Evolutionary conservation across 2,329 filamentous ascomycete species (phyloP), one percentile per base, ranked within the genome.

Genomic region (Colletotrichum gigasporum): DNA sequence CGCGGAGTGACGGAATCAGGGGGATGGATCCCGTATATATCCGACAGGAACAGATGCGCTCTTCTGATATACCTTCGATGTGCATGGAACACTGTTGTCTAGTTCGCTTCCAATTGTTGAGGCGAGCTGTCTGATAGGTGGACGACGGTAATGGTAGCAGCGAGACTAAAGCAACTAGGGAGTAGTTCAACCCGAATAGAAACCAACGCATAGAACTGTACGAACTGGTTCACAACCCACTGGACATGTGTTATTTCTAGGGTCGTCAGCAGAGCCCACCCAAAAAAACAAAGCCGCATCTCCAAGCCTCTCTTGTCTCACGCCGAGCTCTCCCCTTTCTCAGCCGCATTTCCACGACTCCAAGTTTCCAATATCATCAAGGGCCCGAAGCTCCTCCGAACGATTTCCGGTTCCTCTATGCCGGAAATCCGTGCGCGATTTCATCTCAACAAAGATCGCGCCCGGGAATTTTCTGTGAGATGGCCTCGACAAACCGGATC

Each of bases 101-200:
- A 28, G 41, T 39, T 3, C 26, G n/a, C 5, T 37, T 12, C n/a
- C n/a, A n/a, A n/a, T 9, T 26, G 9, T 37, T 11, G 30, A 1
- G 4, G 4, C 14, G 30, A 8, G 22, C 14, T 42, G 30, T 37
- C 4, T 56, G 41, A 10, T 56, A 35, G 53, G 53, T 35, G 7
- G 1, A 1, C 10, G 14, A 26, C 7, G 30, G 10, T 8, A 6
- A 9, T 45, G 9, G 47, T 62, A 62, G 62, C 62, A 35, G 20
- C 5, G 14, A 39, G 34, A 42, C 62, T 65, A 65, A 20, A 14
- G 28, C 53, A 37, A 28, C 48, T 62, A 61, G 57, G 32, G 44
- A 16, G 22, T 34, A 47, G 14, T 18, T 30, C 41, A 37, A 50
- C 26, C 51, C 48, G 6, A 28, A 7, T 12, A 34, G 30, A 12